Evolutionary conservation across 1,284 basidiomycete species (phyloP), one percentile per base, ranked within the genome.

Genomic region (Irpex sp.): DNA sequence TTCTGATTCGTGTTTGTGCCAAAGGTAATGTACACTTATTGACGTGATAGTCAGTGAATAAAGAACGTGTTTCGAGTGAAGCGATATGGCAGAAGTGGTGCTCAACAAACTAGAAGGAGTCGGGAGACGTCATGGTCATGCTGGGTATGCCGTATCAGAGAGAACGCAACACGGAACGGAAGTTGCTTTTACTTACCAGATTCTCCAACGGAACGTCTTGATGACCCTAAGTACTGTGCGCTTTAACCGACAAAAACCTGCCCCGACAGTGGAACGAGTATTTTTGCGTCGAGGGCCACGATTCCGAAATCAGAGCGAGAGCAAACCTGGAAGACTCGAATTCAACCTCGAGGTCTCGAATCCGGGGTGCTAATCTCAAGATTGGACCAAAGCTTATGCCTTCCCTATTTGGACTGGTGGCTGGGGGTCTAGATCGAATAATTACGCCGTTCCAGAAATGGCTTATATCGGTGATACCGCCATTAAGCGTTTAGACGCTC

Each of bases 31-130:
- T 62, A 88, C 83, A 50, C 85, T 83, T 60, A 88, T 71, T 17
- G 88, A 87, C 56, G 81, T 85, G 63, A 88, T 76, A 26, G 85
- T 84, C 55, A 86, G 76, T 46, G 84, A 82, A 71, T 82, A 85
- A 67, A 87, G 65, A 39, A 86, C 73, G 62, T 86, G 84, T 26
- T 82, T 82, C 64, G 80, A 65, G 71, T 82, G 81, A 31, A 62
- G 68, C n/a, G 73, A 71, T 56, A 65, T 57, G 66, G 68, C 65
- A 26, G 21, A 51, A 49, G 49, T 49, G 63, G 53, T 56, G 47
- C 46, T 57, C 39, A 39, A 21, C 36, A 58, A 39, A 8, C 47
- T 51, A 47, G 61, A 31, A 21, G 53, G 6, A 36, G 26, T 13
- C 8, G 17, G 21, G 19, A 9, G n/a, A 9, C 17, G 17, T 9